Evolutionary conservation across 805 yeast species (phyloP).

Genomic region (Saccharomyces kudriavzevii): DNA sequence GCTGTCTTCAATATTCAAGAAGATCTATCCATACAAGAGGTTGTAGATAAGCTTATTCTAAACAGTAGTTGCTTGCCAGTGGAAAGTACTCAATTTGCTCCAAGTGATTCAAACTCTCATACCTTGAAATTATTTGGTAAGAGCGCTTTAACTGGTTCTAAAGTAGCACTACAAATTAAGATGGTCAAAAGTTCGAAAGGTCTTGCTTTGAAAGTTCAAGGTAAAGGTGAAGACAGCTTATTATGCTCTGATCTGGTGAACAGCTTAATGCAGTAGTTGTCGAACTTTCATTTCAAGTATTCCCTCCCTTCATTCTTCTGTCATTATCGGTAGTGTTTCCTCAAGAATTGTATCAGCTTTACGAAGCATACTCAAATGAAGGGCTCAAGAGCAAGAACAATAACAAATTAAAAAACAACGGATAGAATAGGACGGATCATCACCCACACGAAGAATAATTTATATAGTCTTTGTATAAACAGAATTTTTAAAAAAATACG

Average conservation of each 20-base stretch:
- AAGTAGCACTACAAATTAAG: slow-evolving; percentile 45
- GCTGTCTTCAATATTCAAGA: slow-evolving; percentile 61
- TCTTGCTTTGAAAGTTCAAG: slow-evolving; percentile 49
- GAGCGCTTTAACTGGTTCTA: slow-evolving; percentile 35
- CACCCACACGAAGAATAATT: neutral
- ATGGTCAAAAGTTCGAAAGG: slow-evolving; percentile 45
- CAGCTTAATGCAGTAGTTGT: slow-evolving; percentile 16
- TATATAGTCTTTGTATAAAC: neutral
- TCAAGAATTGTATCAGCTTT: neutral
- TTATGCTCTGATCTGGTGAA: slow-evolving; percentile 25
- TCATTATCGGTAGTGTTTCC: neutral
- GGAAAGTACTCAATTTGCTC: slow-evolving; percentile 62
- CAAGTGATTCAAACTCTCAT: slow-evolving; percentile 50
- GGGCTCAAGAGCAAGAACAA: neutral
- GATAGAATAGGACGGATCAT: neutral
- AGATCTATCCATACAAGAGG: slow-evolving; percentile 42
- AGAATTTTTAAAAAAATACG: neutral
- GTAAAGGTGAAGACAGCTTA: slow-evolving; percentile 43
- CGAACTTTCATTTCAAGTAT: neutral
- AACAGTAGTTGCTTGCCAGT: slow-evolving; percentile 60
- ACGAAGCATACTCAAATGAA: neutral
- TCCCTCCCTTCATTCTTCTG: neutral
- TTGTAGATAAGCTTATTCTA: slow-evolving; percentile 45
- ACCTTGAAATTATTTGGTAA: slow-evolving; percentile 77
- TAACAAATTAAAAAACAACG: neutral